Base-by-base conservation (phyloP, 257 asterid species). In the Asclepias syriaca region DNA sequence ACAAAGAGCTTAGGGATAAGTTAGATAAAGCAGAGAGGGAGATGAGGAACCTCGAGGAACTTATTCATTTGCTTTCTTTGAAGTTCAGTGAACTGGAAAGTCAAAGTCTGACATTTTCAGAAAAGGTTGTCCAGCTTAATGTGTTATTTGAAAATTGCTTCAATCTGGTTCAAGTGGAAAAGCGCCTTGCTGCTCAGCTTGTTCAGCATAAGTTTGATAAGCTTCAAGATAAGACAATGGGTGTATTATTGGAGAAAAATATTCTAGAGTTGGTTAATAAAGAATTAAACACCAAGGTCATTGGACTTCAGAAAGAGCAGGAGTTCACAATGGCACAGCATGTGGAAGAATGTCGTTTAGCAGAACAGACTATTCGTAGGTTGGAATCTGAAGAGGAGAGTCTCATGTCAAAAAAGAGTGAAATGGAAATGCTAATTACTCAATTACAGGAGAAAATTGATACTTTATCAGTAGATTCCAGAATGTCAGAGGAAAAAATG, bases 311-410 rank as follows among this genome's bases (percentile, higher is more conserved):
- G 89, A 92, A 92, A 83, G 97, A 85, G 76, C 98, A 87, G 77
- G 96, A 92, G 81, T 85, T 78, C 76, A 70, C 89, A 37, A 86
- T 88, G 96, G 97, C 88, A 78, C 97, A 92, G 84, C 97, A 95
- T 74, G 96, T 91, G 49, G 98, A 92, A 83, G 97, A 95, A 83
- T 88, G 96, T 77, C 90, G 82, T 69, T 81, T 90, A 80, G 87
- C 90, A 57, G 98, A 90, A 85, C 94, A 85, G 80, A 87, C 79
- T 78, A 87, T 87, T 56, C 81, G 77, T 76, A 90, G 87, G 75
- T 80, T 90, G 83, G 91, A 90, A 74, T 82, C 88, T 79, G 98
- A 92, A 81, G 86, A 73, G 60, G 87, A 84, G 80, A 71, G 64
- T 74, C 92, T 87, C 75, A 78, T 80, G 72, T 84, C 88, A 56